These are phyloP conservation scores for Fusarium temperatum DNA, from an alignment of 2,329 filamentous ascomycete species.

Conservation along the genomic window DNA sequence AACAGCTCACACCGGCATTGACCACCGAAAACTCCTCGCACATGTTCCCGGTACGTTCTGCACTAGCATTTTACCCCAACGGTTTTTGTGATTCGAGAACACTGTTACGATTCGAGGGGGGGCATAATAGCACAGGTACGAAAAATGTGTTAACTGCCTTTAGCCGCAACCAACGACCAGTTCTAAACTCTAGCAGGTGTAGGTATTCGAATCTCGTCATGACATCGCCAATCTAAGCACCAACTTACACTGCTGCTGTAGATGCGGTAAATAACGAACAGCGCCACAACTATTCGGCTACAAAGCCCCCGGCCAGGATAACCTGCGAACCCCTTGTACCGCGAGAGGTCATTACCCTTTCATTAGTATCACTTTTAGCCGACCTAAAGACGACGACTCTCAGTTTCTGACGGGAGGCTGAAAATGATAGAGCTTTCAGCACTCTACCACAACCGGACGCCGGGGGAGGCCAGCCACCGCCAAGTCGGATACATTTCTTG, in stretches of 20 bases:
- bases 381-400: background rate
- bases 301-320: constrained; percentile 7
- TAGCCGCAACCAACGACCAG: constrained; percentile 3
- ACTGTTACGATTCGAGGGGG: background rate
- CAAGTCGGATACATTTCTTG: constrained; percentile 17
- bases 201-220: constrained; percentile 2
- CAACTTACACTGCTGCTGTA: background rate
- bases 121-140: background rate
- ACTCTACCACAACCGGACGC: background rate
- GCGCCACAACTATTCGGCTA: constrained; percentile 31
- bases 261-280: constrained; percentile 17
- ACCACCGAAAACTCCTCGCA: constrained; percentile 9
- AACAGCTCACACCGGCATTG: constrained; percentile 5
- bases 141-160: background rate
- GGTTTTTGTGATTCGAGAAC: constrained; percentile 11
- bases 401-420: background rate
- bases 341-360: constrained; percentile 2
- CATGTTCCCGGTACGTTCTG: background rate
- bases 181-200: constrained; percentile 1
- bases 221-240: background rate
- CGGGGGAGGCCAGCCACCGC: constrained; percentile 23
- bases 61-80: constrained; percentile 12
- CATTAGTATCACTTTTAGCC: constrained; percentile 24
- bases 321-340: background rate
- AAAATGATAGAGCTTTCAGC: background rate